These are phyloP conservation scores for Naumovozyma dairenensis DNA, from an alignment of 805 yeast genomes.

Conservation along the genomic window DNA sequence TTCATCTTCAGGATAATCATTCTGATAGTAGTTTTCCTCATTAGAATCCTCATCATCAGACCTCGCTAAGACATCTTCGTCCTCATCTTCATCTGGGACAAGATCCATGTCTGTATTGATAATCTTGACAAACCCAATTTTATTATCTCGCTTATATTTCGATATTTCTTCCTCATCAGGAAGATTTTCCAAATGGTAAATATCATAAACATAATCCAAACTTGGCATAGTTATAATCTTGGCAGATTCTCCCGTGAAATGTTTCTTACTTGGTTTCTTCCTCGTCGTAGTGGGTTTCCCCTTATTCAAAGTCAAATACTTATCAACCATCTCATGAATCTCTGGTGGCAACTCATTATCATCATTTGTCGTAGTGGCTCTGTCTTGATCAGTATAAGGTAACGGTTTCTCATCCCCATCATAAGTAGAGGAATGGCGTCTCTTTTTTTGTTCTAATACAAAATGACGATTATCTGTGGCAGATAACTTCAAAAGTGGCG, in stretches of 20 bases:
- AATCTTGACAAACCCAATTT: constrained; percentile 35
- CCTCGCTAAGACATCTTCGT: constrained; percentile 32
- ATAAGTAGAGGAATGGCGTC: constrained; percentile 20
- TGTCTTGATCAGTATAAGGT: constrained; percentile 1
- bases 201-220: constrained; percentile 85
- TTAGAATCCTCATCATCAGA: constrained; percentile 79
- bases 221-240: constrained; percentile 15
- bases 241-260: constrained; percentile 9
- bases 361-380: constrained; percentile 4
- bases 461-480: constrained; percentile 19
- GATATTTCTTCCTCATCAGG: constrained; percentile 41
- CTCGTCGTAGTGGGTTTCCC: constrained; percentile 12
- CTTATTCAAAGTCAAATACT: constrained; percentile 38
- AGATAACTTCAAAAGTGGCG: constrained; percentile 22
- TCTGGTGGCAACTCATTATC: constrained; percentile 42
- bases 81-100: constrained; percentile 29
- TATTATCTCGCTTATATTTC: constrained; percentile 23
- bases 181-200: constrained; percentile 59
- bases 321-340: constrained; percentile 64
- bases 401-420: constrained; percentile 10
- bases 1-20: constrained; percentile 94
- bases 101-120: constrained; percentile 31
- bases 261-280: constrained; percentile 21
- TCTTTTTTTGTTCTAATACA: constrained; percentile 23
- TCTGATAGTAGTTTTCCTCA: constrained; percentile 84